Percentiles rank a stretch among this genome's conserved stretches.
Evolutionary conservation across 2,329 filamentous ascomycete species (phyloP).

Genomic region (Xylaria sp.): DNA sequence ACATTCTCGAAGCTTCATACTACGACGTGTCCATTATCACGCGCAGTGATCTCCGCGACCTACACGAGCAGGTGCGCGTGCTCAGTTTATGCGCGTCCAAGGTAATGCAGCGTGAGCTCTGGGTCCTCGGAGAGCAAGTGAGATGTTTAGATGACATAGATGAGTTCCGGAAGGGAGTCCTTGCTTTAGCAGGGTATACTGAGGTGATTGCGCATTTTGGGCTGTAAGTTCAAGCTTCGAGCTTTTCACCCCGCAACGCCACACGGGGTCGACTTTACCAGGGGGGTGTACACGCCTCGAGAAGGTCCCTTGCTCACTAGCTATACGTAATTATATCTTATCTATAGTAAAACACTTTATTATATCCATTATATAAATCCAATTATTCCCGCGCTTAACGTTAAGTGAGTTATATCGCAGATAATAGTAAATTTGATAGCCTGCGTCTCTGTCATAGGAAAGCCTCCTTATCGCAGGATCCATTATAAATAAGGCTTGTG

Average conservation of each 20-base stretch:
- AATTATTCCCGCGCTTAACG: neutral
- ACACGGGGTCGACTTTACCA: neutral
- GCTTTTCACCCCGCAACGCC: neutral
- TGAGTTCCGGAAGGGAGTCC: neutral
- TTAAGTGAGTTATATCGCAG: neutral
- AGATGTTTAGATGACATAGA: neutral
- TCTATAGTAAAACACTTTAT: neutral
- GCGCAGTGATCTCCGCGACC: slow-evolving; percentile 5
- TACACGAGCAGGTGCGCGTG: neutral
- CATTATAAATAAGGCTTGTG: too few species aligned
- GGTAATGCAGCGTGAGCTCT: neutral
- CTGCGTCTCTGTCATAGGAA: neutral
- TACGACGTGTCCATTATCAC: slow-evolving; percentile 4
- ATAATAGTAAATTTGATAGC: neutral
- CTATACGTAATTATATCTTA: neutral
- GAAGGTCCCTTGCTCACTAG: neutral
- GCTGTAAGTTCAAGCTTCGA: neutral
- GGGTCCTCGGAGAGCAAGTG: neutral
- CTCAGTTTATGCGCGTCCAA: neutral
- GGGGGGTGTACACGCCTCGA: neutral
- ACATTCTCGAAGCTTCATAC: slow-evolving; percentile 10
- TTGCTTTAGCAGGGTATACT: slow-evolving; percentile 11
- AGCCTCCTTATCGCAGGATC: neutral
- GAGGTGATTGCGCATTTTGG: slow-evolving; percentile 9
- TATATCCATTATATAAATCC: neutral